A percentile compares a stretch with the other conserved stretches of the same genome.
phyloP scores from a whole-genome alignment of 2,329 filamentous ascomycete genomes.

The Aspergillus ustus region DNA sequence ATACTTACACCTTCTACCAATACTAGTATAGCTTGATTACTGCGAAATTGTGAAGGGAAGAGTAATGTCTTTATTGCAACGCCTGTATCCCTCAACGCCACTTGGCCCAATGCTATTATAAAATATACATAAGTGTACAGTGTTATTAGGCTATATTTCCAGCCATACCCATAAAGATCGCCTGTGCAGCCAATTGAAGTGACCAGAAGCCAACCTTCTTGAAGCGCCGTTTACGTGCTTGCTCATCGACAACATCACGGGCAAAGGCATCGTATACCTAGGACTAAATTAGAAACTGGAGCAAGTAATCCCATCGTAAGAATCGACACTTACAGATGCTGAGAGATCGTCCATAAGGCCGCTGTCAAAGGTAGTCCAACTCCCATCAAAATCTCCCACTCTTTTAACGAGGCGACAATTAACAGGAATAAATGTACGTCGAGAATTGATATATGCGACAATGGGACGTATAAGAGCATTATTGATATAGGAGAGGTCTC shows the following conservation, averaged over 20 bases:
- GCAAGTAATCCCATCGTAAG: not conserved
- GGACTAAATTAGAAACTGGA: constrained; percentile 14
- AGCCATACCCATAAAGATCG: constrained; percentile 91
- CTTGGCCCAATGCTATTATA: constrained; percentile 10
- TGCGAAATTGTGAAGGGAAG: not conserved
- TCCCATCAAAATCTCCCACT: constrained; percentile 86
- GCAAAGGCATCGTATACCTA: constrained; percentile 92
- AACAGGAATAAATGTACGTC: constrained; percentile 93
- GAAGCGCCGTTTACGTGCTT: constrained; percentile 81
- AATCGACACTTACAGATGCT: constrained; percentile 64
- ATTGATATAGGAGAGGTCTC: constrained; percentile 91
- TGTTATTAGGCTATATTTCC: constrained; percentile 68
- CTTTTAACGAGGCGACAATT: constrained; percentile 93
- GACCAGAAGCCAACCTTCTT: constrained; percentile 98
- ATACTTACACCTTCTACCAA: not conserved
- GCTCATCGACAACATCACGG: constrained; percentile 84
- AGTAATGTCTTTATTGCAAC: constrained; percentile 17
- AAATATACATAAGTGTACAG: constrained; percentile 28
- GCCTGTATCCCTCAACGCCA: constrained; percentile 19
- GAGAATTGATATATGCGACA: constrained; percentile 96
- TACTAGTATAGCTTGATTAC: no score
- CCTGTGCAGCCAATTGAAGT: constrained; percentile 86
- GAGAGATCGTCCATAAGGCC: constrained; percentile 92
- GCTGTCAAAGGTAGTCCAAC: constrained; percentile 93
- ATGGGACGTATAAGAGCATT: constrained; percentile 94